These are phyloP conservation scores for Nothophaeocryptopus gaeumannii DNA, from an alignment of 2,329 filamentous ascomycete species.

Conservation along the genomic window DNA sequence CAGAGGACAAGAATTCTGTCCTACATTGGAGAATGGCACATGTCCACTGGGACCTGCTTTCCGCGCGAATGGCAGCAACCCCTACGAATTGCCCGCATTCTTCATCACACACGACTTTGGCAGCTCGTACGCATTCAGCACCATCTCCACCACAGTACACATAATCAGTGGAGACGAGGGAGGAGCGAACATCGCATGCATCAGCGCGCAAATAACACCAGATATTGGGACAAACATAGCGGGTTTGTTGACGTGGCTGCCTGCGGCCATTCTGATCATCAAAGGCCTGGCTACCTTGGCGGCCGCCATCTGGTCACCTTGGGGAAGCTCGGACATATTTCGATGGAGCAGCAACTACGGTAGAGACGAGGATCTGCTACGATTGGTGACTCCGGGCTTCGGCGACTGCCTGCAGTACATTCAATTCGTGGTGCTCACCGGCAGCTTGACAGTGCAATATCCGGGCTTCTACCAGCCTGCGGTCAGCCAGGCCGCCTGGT, in stretches of 20 bases:
- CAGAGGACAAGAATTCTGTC: conserved; percentile 63
- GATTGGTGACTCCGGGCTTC: conserved; percentile 92
- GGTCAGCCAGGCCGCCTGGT: conserved; percentile 85
- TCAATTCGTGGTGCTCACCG: conserved; percentile 85
- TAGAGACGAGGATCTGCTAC: conserved; percentile 83
- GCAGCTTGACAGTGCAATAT: conserved; percentile 81
- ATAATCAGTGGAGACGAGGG: conserved; percentile 70
- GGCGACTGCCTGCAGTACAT: conserved; percentile 96
- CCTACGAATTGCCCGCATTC: conserved; percentile 65
- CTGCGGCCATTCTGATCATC: conserved; percentile 72
- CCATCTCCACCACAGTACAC: conserved; percentile 69
- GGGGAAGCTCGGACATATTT: conserved; percentile 87
- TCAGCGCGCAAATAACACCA: conserved; percentile 80
- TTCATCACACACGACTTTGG: conserved; percentile 70
- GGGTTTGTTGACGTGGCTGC: conserved; percentile 71
- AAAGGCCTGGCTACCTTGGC: conserved; percentile 80
- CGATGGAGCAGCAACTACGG: conserved; percentile 98
- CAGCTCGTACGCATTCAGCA: conserved; percentile 83
- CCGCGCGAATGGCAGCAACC: conserved; percentile 52
- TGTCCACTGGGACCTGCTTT: conserved; percentile 80
- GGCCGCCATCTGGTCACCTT: conserved; percentile 85
- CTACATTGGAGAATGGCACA: conserved; percentile 53
- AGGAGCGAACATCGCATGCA: conserved; percentile 68
- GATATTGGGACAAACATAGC: conserved; percentile 68
- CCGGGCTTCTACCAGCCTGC: conserved; percentile 93